Evolutionary conservation across 2,329 filamentous ascomycete genomes (phyloP).

Genomic region (Aspergillus tubingensis): DNA sequence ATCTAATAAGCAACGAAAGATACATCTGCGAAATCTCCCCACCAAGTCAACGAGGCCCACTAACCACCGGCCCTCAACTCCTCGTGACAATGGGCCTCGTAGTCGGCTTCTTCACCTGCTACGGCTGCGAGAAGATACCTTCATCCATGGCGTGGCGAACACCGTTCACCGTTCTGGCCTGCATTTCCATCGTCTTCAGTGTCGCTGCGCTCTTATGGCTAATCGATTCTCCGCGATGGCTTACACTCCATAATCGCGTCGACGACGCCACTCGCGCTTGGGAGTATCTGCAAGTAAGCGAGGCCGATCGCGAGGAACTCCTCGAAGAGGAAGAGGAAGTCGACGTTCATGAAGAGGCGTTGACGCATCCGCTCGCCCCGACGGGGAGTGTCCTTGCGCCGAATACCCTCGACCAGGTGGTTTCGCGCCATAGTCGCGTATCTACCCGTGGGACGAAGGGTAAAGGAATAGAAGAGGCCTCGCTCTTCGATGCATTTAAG

Average conservation of each 20-base stretch:
- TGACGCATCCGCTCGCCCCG: background rate
- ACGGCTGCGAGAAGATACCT: slow-evolving; percentile 50
- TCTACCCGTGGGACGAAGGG: background rate
- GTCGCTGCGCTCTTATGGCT: too few species aligned
- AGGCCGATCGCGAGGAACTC: slow-evolving; percentile 51
- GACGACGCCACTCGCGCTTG: slow-evolving; percentile 48
- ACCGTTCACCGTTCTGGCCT: slow-evolving; percentile 55
- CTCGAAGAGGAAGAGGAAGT: slow-evolving; percentile 36
- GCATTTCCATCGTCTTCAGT: slow-evolving; percentile 44
- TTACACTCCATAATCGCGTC: too few species aligned
- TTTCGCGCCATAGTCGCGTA: background rate
- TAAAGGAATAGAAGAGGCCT: slow-evolving; percentile 16
- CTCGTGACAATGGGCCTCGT: slow-evolving; percentile 54
- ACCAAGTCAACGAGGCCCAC: slow-evolving; percentile 49
- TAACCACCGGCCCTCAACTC: slow-evolving; percentile 58
- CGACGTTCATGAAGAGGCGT: background rate
- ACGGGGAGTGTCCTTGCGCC: background rate
- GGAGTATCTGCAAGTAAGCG: slow-evolving; percentile 46
- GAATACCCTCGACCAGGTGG: background rate
- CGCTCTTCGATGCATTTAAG: slow-evolving; percentile 36
- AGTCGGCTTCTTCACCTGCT: slow-evolving; percentile 62
- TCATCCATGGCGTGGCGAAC: slow-evolving; percentile 59
- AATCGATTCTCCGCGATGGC: too few species aligned
- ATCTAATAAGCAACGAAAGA: slow-evolving; percentile 1
- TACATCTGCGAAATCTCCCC: slow-evolving; percentile 65